phyloP scores from a whole-genome alignment of 2,329 filamentous ascomycete species.

The Knoxdaviesia proteae region DNA sequence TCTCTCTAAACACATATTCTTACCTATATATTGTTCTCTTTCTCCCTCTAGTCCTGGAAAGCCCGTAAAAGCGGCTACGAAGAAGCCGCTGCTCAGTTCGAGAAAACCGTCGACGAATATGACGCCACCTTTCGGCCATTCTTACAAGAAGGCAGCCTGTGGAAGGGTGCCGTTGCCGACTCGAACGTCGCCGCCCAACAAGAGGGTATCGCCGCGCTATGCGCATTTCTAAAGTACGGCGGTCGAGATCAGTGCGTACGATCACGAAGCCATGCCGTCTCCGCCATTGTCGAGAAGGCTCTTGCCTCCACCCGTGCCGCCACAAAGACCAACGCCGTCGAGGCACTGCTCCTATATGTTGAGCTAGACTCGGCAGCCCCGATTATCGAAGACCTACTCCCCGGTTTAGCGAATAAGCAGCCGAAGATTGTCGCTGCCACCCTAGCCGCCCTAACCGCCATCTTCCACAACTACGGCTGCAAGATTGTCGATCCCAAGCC shows the following conservation, averaged over 20 bases:
- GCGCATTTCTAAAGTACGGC: constrained; percentile 80
- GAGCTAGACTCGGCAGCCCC: constrained; percentile 74
- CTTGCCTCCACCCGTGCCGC: constrained; percentile 70
- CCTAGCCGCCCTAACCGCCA: constrained; percentile 55
- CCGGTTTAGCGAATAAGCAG: constrained; percentile 66
- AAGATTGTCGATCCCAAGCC: constrained; percentile 87
- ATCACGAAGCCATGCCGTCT: constrained; percentile 56
- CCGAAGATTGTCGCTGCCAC: constrained; percentile 65
- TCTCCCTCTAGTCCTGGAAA: constrained; percentile 59
- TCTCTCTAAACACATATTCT: neutral
- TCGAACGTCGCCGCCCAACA: constrained; percentile 94
- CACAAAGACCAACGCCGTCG: constrained; percentile 69
- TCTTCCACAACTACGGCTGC: constrained; percentile 88
- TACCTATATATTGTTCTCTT: neutral
- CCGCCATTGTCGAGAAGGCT: constrained; percentile 75
- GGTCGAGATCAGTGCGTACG: constrained; percentile 59
- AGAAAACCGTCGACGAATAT: constrained; percentile 62
- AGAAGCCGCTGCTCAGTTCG: constrained; percentile 73
- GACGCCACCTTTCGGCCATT: constrained; percentile 79
- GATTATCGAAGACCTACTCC: constrained; percentile 76
- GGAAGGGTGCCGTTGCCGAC: constrained; percentile 83
- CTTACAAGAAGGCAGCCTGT: constrained; percentile 60
- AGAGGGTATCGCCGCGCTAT: constrained; percentile 72
- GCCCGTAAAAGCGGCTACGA: constrained; percentile 90
- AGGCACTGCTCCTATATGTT: constrained; percentile 72